Base-by-base conservation (phyloP, 2,329 filamentous ascomycete genomes). In the Hypoxylon sp. region DNA sequence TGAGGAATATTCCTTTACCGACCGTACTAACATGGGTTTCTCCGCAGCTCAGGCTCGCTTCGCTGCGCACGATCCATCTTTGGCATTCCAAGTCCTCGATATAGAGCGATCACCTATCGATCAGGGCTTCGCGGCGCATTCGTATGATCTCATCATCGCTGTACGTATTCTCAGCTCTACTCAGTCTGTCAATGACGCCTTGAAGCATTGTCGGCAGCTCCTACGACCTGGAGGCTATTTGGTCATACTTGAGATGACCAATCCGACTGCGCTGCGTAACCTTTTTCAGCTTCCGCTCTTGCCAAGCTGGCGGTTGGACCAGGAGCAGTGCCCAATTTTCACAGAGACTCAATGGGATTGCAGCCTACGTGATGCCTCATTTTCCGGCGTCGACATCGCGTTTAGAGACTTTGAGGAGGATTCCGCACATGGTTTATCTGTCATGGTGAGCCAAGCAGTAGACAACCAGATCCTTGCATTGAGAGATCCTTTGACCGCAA, bases 171-270 rank as follows among this genome's bases (percentile, higher is more conserved):
- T 84, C 0, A 79, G 82, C 55, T 78, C 80, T 1, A 82, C 80
- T 0, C 11, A 21, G 1, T 39, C 54, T 61, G 46, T 78, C 0
- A 7, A n/a, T 0, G 2, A 70, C 47, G 76, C 70, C 30, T 66
- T 76, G 34, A 23, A 30, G 2, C 78, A 83, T 55, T 68, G 78
- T 0, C 76, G 81, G 0, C 65, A 65, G 0, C 68, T 84, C 0
- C 70, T 84, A 0, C 80, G 78, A 21, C 80, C 83, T 0, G 82
- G 80, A 1, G 84, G 84, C 0, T 79, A 81, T 37, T 71, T 87
- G 0, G 37, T 86, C 0, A 47, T 85, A 0, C 61, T 81, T 4
- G 84, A 87, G 62, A 66, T 81, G 1, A 76, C 73, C 0, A 45
- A 62, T 2, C 37, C 37, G 68, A 62, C 11, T 39, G 48, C 9